These are phyloP conservation scores for Blastobotrys muscicola DNA, from an alignment of 805 yeast species.

Conservation along the genomic window DNA sequence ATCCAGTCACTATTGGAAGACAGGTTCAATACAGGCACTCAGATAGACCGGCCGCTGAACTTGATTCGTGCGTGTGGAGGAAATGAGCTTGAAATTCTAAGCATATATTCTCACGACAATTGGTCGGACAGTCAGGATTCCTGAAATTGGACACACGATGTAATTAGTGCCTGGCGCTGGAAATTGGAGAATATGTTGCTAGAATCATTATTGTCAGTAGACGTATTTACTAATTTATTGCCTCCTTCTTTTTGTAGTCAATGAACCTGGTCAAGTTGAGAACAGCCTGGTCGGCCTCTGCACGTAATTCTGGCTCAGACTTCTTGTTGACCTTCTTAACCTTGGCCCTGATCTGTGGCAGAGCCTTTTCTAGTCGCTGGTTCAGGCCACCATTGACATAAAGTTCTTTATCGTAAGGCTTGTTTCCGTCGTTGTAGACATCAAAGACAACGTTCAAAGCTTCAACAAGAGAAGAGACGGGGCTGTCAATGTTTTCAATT, in stretches of 20 bases:
- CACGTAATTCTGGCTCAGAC: constrained; percentile 45
- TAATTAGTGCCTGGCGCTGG: too few relatives aligned
- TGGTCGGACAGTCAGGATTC: too few relatives aligned
- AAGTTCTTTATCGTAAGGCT: constrained; percentile 56
- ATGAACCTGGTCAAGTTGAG: constrained; percentile 66
- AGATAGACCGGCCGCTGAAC: too few relatives aligned
- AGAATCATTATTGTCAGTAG: too few relatives aligned
- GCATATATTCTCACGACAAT: too few relatives aligned
- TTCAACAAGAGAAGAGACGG: constrained; percentile 38
- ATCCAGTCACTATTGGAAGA: too few relatives aligned
- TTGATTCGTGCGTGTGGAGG: too few relatives aligned
- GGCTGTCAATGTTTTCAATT: constrained; percentile 22
- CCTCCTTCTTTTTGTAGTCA: constrained; percentile 54
- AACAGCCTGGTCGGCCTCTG: constrained; percentile 56
- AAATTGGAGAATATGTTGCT: too few relatives aligned
- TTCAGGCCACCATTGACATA: constrained; percentile 50
- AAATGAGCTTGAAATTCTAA: too few relatives aligned
- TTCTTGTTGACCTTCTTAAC: constrained; percentile 63
- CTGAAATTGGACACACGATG: too few relatives aligned
- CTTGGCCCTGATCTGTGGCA: constrained; percentile 40
- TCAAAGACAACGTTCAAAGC: constrained; percentile 62
- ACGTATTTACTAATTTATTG: constrained; percentile 1
- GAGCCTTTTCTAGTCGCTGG: constrained; percentile 32
- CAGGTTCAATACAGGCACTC: too few relatives aligned
- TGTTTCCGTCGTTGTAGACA: constrained; percentile 64